Evolutionary conservation across 2,329 filamentous ascomycete genomes (phyloP).

Genomic region (Aspergillus neoniger): DNA sequence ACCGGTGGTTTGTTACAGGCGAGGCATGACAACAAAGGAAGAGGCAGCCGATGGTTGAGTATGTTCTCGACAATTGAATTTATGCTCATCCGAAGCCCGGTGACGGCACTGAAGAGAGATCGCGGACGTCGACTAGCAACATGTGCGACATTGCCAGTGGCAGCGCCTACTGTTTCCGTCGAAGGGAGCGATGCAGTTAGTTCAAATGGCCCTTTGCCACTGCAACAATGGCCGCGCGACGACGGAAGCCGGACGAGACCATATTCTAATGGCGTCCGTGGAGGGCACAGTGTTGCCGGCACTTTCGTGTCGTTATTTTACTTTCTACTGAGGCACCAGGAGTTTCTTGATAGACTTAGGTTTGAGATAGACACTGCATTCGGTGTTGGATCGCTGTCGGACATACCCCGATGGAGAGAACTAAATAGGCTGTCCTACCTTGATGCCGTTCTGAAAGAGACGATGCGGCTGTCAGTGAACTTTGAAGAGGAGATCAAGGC

Average conservation of each 20-base stretch:
- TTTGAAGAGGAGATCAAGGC: neutral
- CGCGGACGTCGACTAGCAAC: neutral
- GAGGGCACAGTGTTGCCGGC: neutral
- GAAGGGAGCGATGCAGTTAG: neutral
- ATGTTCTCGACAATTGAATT: conserved; percentile 5
- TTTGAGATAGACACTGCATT: conserved; percentile 14
- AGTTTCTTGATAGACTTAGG: conserved; percentile 8
- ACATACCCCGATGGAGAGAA: conserved; percentile 10
- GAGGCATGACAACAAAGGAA: neutral
- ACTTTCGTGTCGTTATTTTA: conserved; percentile 14
- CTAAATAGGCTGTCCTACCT: conserved; percentile 14
- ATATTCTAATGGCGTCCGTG: neutral
- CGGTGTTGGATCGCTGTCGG: neutral
- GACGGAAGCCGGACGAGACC: too few relatives aligned
- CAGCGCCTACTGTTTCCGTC: neutral
- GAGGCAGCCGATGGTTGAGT: neutral
- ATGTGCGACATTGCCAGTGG: neutral
- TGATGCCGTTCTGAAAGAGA: conserved; percentile 22
- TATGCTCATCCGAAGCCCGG: conserved; percentile 9
- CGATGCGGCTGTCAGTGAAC: conserved; percentile 9
- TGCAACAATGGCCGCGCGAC: too few relatives aligned
- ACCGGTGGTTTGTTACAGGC: neutral
- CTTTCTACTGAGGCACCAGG: conserved; percentile 8
- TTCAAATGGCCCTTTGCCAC: neutral
- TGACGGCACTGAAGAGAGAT: conserved; percentile 6